Evolutionary conservation across 768 basidiomycete species (phyloP).

Genomic region (Guyanaporus albipodus): DNA sequence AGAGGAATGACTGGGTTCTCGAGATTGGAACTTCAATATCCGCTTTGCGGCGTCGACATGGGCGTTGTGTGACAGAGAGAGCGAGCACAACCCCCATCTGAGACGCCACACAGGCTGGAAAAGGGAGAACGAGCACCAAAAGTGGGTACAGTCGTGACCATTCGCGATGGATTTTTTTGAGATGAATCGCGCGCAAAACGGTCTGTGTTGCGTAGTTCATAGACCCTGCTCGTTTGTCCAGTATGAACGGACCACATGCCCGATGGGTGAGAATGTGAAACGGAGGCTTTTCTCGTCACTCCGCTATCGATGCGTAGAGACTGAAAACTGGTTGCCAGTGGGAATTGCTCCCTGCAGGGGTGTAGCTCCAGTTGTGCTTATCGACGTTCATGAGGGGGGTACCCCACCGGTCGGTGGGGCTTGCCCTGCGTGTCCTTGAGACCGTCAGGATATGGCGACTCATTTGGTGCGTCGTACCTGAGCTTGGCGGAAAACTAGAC

Average conservation of each 20-base stretch:
- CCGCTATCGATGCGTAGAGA: too few species aligned
- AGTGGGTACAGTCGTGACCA: constrained; percentile 10
- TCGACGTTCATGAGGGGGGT: too few species aligned
- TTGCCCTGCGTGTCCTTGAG: background rate
- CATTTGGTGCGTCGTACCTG: constrained; percentile 12
- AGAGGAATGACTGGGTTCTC: background rate
- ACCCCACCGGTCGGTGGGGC: background rate
- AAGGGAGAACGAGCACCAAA: constrained; percentile 9
- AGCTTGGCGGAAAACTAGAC: background rate
- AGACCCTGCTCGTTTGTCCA: constrained; percentile 7
- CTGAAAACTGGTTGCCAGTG: too few species aligned
- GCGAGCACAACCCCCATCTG: constrained; percentile 6
- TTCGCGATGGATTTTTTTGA: constrained; percentile 5
- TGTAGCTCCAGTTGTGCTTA: too few species aligned
- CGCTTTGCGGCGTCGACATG: constrained; percentile 18
- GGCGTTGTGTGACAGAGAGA: constrained; percentile 6
- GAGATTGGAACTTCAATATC: constrained; percentile 13
- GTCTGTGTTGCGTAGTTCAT: constrained; percentile 9
- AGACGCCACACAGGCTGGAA: constrained; percentile 10
- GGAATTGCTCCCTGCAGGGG: too few species aligned
- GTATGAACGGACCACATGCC: constrained; percentile 1
- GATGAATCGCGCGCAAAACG: constrained; percentile 9
- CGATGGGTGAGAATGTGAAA: constrained; percentile 7
- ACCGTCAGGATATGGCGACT: too few species aligned
- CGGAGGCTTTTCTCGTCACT: background rate